Base-by-base conservation (phyloP, 2,329 filamentous ascomycete species). In the Microdochium trichocladiopsis region DNA sequence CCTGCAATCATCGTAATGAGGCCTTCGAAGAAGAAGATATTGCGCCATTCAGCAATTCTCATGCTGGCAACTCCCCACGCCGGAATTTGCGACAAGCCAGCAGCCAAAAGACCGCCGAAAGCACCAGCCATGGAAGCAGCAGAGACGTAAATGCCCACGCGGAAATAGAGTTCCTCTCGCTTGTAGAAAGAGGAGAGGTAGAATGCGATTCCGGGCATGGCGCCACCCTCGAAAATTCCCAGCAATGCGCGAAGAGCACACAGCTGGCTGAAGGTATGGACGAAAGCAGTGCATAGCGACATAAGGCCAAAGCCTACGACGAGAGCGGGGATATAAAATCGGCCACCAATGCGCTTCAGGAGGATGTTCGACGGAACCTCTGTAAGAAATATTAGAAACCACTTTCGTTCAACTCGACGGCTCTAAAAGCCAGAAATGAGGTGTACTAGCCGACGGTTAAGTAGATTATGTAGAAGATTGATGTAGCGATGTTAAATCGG, bases 11-110 rank as follows among this genome's bases (percentile, higher is more conserved):
- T 63, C 10, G 80, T 84, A 55, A 82, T 58, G 43, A 82, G 62
- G 1, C 80, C 81, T 61, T 84, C 80, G 54, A 84, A 83, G 66
- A 84, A 82, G 69, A 84, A 84, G 57, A 84, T 84, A 62, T 79
- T 79, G 54, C 76, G 71, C 78, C 78, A 80, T 0, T 71, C 76
- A 56, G 76, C 68, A 50, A 83, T 70, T 25, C 60, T 67, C 53
- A 69, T 69, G 2, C 65, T 55, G 0, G 63, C 66, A 6, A 68
- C 60, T 1, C 80, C 79, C 77, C 78, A 83, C 31, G 66, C 60
- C 4, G 79, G 79, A 47, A 83, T 76, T 6, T 61, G 69, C 51
- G 69, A 71, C 49, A 79, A 69, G 48, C 73, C 78, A 6, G 77
- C 76, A 2, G 79, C 79, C 1, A 83, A 66, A 4, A 83, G 68